Base-by-base conservation (phyloP, 495 filamentous ascomycete genomes). In the Trichoderma orchidacearum region DNA sequence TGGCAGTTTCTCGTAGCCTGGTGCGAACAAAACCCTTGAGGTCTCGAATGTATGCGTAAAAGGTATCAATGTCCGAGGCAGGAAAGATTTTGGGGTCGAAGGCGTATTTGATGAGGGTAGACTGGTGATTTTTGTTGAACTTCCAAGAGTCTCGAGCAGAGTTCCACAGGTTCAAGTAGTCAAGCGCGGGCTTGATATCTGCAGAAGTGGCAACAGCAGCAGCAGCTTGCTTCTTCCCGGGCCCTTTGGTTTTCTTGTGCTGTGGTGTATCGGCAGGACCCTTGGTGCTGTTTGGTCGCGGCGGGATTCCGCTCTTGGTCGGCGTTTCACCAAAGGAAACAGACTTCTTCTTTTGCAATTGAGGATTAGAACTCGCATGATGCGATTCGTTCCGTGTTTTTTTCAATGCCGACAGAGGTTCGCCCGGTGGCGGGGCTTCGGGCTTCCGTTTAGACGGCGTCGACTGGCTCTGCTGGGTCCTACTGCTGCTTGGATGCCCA, bases 81-180 rank as follows among this genome's bases (percentile, higher is more conserved):
- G 89, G 87, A 17, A 95, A 59, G 32, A 73, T 72, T 51, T 82
- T 73, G 50, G 81, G 65, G 56, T 86, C 82, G 62, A 91, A 87
- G 23, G 87, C 68, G 65, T 93, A 81, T 71, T 90, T 91, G 67
- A 96, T 80, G 15, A 96, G 70, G 56, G 85, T 79, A 15, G 81
- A 86, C 70, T 95, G 89, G 64, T 86, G 80, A 56, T 84, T 85
- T 72, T 96, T 96, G 73, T 91, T 91, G 72, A 96, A 96, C 68
- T 95, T 96, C 90, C 90, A 96, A 34, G 70, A 73, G 0, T 75
- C 68, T 41, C 80, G 82, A 50, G 80, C 74, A 41, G 76, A 78
- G 66, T 85, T 72, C 77, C 87, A 91, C 65, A 78, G 76, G 25
- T 73, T 76, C 21, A 96, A 75, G 66, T 95, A 95, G 21, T 70